Percentiles rank a stretch among this genome's conserved stretches.
These are phyloP conservation scores for Calocera viscosa DNA, from an alignment of 768 basidiomycete genomes.

Conservation along the genomic window DNA sequence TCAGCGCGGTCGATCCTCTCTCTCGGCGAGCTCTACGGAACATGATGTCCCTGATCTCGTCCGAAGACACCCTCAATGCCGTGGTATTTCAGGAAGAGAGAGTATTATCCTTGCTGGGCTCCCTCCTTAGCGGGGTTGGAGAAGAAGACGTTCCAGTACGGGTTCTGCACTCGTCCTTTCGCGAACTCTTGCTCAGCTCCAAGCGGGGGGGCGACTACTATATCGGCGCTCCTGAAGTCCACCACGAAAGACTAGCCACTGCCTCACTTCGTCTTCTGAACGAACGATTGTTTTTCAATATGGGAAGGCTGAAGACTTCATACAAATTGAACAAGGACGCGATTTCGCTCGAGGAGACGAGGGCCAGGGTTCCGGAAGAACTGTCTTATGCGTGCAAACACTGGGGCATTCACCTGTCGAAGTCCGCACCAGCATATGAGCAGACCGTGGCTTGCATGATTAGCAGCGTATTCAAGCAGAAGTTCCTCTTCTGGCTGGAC, in stretches of 20 bases:
- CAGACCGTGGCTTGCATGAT: too few relatives aligned
- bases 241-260: neutral
- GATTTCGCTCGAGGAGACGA: neutral
- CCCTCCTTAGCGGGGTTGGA: neutral
- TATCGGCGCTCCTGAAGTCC: neutral
- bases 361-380: neutral
- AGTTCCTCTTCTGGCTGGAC: too few relatives aligned
- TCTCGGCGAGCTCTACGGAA: too few relatives aligned
- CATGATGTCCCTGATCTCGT: neutral
- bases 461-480: too few relatives aligned
- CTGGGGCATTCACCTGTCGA: neutral
- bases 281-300: neutral
- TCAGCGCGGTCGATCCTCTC: neutral
- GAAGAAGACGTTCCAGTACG: neutral
- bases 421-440: neutral
- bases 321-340: neutral
- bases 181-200: neutral
- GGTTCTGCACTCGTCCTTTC: neutral
- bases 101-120: neutral
- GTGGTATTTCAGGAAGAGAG: neutral
- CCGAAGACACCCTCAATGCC: neutral
- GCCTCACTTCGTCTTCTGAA: neutral
- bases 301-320: neutral
- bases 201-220: neutral
- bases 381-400: neutral